These are phyloP conservation scores for Solanum tarapatanum DNA, from an alignment of 257 asterid genomes.

Conservation along the genomic window DNA sequence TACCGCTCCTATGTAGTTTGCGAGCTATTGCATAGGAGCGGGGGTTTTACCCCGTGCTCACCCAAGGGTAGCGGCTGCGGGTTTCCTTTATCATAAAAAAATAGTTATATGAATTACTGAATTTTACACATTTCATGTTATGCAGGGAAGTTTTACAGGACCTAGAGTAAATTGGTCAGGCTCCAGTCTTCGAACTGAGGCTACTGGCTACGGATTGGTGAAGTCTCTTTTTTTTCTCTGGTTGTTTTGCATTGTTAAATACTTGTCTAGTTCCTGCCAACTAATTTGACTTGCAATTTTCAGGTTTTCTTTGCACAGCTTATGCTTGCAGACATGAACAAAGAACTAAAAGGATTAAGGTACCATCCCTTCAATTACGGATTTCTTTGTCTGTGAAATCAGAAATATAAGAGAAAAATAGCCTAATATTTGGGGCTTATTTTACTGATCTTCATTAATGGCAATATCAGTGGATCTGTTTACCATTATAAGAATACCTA, in stretches of 20 bases:
- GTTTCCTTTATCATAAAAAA: background rate
- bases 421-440: background rate
- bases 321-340: conserved; percentile 94
- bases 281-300: conserved; percentile 11
- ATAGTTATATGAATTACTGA: background rate
- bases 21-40: background rate
- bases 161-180: conserved; percentile 97
- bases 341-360: conserved; percentile 97
- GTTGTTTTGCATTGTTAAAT: background rate
- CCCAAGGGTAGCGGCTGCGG: background rate
- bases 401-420: background rate
- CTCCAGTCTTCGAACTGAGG: conserved; percentile 95
- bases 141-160: conserved; percentile 98
- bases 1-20: background rate
- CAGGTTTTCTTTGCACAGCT: conserved; percentile 97
- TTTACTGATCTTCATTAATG: background rate
- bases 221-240: background rate
- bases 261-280: background rate
- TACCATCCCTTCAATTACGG: conserved; percentile 12
- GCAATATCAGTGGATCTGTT: background rate
- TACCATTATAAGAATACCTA: background rate
- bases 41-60: background rate
- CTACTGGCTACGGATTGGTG: conserved; percentile 99
- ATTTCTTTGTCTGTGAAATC: background rate
- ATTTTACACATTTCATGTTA: background rate